Conservation (phyloP, 163 green algal species). For the Volvox carteri region DNA sequence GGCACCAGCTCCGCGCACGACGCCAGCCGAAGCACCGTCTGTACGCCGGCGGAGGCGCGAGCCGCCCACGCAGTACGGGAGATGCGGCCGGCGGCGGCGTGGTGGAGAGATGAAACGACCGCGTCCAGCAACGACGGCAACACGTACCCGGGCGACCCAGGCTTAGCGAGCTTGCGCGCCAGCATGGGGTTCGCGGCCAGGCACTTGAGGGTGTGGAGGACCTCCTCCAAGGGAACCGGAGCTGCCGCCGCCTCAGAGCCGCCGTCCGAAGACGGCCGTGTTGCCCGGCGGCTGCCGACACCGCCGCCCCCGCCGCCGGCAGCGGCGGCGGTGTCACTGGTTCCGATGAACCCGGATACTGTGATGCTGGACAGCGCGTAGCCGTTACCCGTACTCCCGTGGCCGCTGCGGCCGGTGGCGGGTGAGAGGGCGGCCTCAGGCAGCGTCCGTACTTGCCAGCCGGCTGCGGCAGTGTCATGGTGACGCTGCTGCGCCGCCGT, state of each 20-base stretch:
- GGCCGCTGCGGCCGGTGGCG: neutral
- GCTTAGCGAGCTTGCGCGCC: neutral
- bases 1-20: neutral
- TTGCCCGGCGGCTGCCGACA: neutral
- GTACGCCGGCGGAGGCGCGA: neutral
- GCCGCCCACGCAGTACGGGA: neutral
- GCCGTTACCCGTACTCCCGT: neutral
- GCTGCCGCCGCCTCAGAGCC: neutral
- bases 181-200: constrained; percentile 16
- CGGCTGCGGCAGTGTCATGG: neutral
- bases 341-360: neutral
- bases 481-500: neutral
- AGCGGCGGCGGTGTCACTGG: too few relatives aligned
- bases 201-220: constrained; percentile 32
- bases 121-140: constrained; percentile 21
- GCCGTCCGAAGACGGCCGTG: neutral
- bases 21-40: constrained; percentile 40
- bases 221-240: neutral
- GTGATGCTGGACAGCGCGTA: neutral
- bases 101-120: neutral
- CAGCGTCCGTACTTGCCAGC: neutral
- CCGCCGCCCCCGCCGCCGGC: neutral
- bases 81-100: neutral
- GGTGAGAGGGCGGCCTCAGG: neutral
- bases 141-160: constrained; percentile 1